Base-by-base conservation (phyloP, 73 alveolate genomes). In the Breviolum minutum region DNA sequence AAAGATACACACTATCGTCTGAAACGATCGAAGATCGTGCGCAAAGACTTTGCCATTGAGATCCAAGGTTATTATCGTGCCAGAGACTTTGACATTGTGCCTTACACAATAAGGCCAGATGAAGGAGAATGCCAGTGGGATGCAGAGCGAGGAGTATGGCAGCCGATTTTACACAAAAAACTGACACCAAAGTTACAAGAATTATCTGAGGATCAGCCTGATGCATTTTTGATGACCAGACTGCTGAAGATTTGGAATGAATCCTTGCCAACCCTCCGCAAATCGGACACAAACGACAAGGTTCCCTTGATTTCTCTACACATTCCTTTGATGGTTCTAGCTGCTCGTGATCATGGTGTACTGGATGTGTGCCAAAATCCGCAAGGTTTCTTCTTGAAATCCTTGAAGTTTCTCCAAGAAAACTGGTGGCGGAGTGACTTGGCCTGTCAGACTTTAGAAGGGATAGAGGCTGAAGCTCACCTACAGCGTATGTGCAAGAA, bases 321-420 rank as follows among this genome's bases (percentile, higher is more conserved):
- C 95, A 64, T 87, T 66, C 95, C 84, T 27, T 66, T 87, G 95
- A n/a, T 87, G 84, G 95, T 87, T 40, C 84, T 87, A 0, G 95
- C 70, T 30, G 95, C 95, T 11, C 95, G 30, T 10, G 95, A 87
- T 26, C 83, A 66, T 9, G 60, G 24, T 2, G 29, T 66, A 83
- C 48, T 87, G n/a, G 69, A 87, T 54, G 9, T 22, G 13, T 66
- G 84, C 22, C 13, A 63, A 8, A 48, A 87, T 40, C 95, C 95
- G 12, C 95, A 87, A 69, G 60, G 95, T 48, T 87, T 66, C 77
- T 27, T 87, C 22, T 48, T 87, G 95, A 84, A 63, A 66, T 87
- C 95, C 54, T 66, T 87, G 95, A 63, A 30, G 48, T 69, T 63
- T 30, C 64, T 87, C 95, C 29, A 54, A 32, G 82, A 66, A 48